A percentile compares a stretch with the other conserved stretches of the same genome.
These are phyloP conservation scores for Pythium rishiriense DNA, from an alignment of 352 stramenopile species.

Conservation along the genomic window DNA sequence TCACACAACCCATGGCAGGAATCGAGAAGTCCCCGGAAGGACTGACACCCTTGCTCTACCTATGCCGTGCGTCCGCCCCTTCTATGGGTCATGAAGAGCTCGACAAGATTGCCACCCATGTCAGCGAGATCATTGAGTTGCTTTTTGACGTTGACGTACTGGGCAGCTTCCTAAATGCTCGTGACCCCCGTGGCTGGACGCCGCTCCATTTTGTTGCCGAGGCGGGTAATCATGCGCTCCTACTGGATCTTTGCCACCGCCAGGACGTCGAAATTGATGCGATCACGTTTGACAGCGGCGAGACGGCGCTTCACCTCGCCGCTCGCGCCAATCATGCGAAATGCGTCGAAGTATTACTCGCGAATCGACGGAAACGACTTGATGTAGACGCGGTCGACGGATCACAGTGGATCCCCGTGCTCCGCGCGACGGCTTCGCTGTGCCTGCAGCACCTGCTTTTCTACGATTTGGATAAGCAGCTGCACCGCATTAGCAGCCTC, in stretches of 20 bases:
- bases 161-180: conserved; percentile 45
- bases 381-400: conserved; percentile 48
- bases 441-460: conserved; percentile 55
- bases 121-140: conserved; percentile 41
- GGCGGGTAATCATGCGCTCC: conserved; percentile 50
- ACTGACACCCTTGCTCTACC: conserved; percentile 48
- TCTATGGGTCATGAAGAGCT: background rate
- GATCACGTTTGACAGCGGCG: conserved; percentile 31
- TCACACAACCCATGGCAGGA: conserved; percentile 35
- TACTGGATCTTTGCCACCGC: conserved; percentile 36
- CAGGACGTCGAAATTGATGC: conserved; percentile 41
- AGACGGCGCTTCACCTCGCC: conserved; percentile 68
- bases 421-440: conserved; percentile 30
- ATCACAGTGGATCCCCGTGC: conserved; percentile 49
- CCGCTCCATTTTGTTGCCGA: conserved; percentile 54
- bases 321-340: conserved; percentile 32
- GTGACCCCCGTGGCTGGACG: conserved; percentile 43
- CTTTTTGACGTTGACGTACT: conserved; percentile 67
- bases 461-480: conserved; percentile 58
- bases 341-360: conserved; percentile 44
- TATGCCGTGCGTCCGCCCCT: conserved; percentile 39
- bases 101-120: conserved; percentile 19
- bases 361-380: conserved; percentile 26
- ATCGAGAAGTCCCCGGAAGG: conserved; percentile 34
- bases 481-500: conserved; percentile 57